phyloP scores from a whole-genome alignment of 2,329 filamentous ascomycete species.

The Cladosporium sp. region DNA sequence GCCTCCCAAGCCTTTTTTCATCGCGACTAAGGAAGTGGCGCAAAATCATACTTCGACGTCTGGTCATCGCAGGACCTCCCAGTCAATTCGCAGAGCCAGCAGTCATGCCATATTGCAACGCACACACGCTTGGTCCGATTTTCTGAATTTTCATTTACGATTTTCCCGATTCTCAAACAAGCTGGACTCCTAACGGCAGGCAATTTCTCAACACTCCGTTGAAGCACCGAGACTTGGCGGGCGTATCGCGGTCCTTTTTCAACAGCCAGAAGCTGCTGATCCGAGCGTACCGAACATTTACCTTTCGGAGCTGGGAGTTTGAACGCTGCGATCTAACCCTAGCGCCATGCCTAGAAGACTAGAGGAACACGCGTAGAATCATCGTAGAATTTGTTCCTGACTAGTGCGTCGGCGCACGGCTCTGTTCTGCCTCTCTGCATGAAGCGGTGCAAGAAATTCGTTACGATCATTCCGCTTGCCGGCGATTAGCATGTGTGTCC shows the following conservation, averaged over 20 bases:
- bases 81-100: too few relatives aligned
- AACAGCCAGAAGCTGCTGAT: not conserved
- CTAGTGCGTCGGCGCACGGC: not conserved
- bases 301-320: slow-evolving; percentile 6
- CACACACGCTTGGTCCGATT: too few relatives aligned
- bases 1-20: slow-evolving; percentile 3
- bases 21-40: slow-evolving; percentile 5
- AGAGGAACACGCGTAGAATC: slow-evolving; percentile 8
- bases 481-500: not conserved
- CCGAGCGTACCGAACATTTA: slow-evolving; percentile 10
- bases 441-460: too few relatives aligned
- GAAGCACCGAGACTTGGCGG: slow-evolving; percentile 10
- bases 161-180: not conserved
- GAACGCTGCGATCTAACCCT: not conserved
- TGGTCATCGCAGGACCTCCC: not conserved
- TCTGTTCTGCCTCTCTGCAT: not conserved
- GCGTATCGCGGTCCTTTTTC: slow-evolving; percentile 6
- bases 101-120: too few relatives aligned
- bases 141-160: not conserved
- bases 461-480: not conserved
- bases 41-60: slow-evolving; percentile 9
- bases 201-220: slow-evolving; percentile 10
- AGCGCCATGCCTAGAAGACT: slow-evolving; percentile 3
- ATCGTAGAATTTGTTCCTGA: not conserved
- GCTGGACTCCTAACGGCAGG: not conserved